Conservation (phyloP, 805 yeast species). For the Ogataea allantospora region DNA sequence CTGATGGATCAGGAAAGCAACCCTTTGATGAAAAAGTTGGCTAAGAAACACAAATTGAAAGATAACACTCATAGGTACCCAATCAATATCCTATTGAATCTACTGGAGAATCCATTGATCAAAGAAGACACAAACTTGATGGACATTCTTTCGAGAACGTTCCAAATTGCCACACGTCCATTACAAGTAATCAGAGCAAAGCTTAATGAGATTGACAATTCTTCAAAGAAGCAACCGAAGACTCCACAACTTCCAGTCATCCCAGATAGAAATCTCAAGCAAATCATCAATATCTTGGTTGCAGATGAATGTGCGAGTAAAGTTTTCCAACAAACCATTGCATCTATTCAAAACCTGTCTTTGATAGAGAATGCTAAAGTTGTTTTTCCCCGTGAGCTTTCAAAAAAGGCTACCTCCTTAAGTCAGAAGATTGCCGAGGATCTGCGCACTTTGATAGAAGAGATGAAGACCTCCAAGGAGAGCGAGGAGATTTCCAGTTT, state of each 20-base stretch:
- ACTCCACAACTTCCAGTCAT: conserved; percentile 54
- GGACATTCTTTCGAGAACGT: conserved; percentile 71
- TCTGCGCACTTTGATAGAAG: conserved; percentile 46
- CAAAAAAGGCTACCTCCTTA: conserved; percentile 58
- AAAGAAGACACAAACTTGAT: conserved; percentile 71
- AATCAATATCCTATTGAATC: conserved; percentile 60
- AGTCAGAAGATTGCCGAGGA: conserved; percentile 57
- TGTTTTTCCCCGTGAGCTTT: conserved; percentile 65
- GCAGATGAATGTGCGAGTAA: conserved; percentile 83
- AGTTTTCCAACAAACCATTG: conserved; percentile 79
- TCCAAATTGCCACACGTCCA: conserved; percentile 77
- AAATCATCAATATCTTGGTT: conserved; percentile 63
- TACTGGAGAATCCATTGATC: conserved; percentile 63
- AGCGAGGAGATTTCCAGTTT: conserved; percentile 50
- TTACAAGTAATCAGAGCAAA: conserved; percentile 47
- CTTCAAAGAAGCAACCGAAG: conserved; percentile 21
- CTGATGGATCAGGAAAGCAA: conserved; percentile 71
- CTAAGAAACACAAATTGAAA: conserved; percentile 36
- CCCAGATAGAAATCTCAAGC: conserved; percentile 58
- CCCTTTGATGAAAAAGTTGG: conserved; percentile 38
- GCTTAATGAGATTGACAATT: conserved; percentile 36
- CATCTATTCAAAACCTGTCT: conserved; percentile 76
- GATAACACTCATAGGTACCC: conserved; percentile 61
- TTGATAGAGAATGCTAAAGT: conserved; percentile 57
- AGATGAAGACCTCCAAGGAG: conserved; percentile 38